phyloP scores from a whole-genome alignment of 495 filamentous ascomycete genomes.

The Monascus purpureus region DNA sequence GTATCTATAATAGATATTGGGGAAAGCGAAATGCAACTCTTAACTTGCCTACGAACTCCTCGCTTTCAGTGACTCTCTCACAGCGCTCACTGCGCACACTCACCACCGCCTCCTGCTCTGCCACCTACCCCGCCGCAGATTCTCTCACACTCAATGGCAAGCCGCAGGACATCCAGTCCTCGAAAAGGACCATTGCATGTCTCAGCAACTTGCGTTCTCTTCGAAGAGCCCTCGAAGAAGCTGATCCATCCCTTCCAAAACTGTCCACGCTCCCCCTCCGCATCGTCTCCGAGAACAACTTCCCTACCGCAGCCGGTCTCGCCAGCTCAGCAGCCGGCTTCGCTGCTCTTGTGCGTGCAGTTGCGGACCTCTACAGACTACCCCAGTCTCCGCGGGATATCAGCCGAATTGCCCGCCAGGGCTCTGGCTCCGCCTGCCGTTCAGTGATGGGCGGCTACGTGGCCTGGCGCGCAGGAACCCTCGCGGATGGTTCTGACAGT shows the following conservation, averaged over 20 bases:
- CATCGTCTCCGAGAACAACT: constrained; percentile 91
- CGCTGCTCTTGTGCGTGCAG: constrained; percentile 81
- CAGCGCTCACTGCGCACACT: constrained; percentile 88
- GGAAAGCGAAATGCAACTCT: constrained; percentile 85
- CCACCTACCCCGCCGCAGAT: constrained; percentile 54
- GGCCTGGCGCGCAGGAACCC: constrained; percentile 68
- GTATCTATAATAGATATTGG: constrained; percentile 99
- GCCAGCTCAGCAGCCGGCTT: constrained; percentile 89
- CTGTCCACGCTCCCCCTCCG: constrained; percentile 60
- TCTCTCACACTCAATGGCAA: constrained; percentile 73
- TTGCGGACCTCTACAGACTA: constrained; percentile 83
- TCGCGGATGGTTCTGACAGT: constrained; percentile 67
- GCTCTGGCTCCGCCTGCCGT: constrained; percentile 85
- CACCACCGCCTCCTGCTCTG: constrained; percentile 86
- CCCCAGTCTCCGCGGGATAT: constrained; percentile 65
- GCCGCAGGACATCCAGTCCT: constrained; percentile 62
- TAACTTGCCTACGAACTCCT: constrained; percentile 95
- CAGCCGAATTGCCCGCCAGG: constrained; percentile 82
- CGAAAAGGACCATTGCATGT: constrained; percentile 80
- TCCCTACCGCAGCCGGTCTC: constrained; percentile 94
- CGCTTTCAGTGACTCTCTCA: constrained; percentile 87
- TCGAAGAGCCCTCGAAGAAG: constrained; percentile 56
- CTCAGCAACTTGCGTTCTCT: constrained; percentile 70
- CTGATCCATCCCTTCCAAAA: constrained; percentile 57
- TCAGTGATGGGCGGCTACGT: constrained; percentile 90